These are phyloP conservation scores for Eremothecium cymbalariae DNA, from an alignment of 1,139 yeast species.

Conservation along the genomic window DNA sequence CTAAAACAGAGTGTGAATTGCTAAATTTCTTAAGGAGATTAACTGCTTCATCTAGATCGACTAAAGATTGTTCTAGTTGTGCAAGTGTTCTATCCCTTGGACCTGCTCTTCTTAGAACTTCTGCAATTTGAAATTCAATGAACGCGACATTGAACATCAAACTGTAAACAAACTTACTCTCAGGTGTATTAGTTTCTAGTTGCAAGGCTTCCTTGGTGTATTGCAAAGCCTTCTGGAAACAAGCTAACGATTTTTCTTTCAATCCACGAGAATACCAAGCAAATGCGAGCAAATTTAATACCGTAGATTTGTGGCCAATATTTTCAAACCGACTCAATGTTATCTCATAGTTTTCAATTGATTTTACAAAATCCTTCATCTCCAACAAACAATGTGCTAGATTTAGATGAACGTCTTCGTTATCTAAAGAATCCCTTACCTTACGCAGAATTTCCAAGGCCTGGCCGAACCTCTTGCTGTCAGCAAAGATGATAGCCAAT, in stretches of 20 bases:
- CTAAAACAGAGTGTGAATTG: slow-evolving; percentile 54
- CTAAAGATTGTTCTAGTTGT: slow-evolving; percentile 52
- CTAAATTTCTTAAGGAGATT: slow-evolving; percentile 52
- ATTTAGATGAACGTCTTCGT: slow-evolving; percentile 74
- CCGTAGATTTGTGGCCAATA: slow-evolving; percentile 45
- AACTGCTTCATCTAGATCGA: slow-evolving; percentile 59
- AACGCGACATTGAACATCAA: slow-evolving; percentile 75
- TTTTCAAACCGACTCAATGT: slow-evolving; percentile 62
- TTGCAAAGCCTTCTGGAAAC: slow-evolving; percentile 53
- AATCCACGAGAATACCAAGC: slow-evolving; percentile 85
- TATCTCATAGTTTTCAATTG: slow-evolving; percentile 81
- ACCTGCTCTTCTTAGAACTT: slow-evolving; percentile 59
- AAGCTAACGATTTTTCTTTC: slow-evolving; percentile 54
- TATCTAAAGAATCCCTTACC: slow-evolving; percentile 81
- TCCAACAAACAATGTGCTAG: slow-evolving; percentile 84
- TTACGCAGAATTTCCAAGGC: slow-evolving; percentile 85
- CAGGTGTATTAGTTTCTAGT: slow-evolving; percentile 31
- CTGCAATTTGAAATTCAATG: slow-evolving; percentile 82
- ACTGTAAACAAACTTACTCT: slow-evolving; percentile 36
- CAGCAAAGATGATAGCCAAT: slow-evolving; percentile 86
- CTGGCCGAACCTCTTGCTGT: slow-evolving; percentile 63
- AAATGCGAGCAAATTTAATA: slow-evolving; percentile 69
- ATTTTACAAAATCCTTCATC: slow-evolving; percentile 71
- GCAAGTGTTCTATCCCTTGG: slow-evolving; percentile 51
- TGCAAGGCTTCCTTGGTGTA: slow-evolving; percentile 53